Base-by-base conservation (phyloP, 2,329 filamentous ascomycete genomes). In the Apiospora pterosperma region DNA sequence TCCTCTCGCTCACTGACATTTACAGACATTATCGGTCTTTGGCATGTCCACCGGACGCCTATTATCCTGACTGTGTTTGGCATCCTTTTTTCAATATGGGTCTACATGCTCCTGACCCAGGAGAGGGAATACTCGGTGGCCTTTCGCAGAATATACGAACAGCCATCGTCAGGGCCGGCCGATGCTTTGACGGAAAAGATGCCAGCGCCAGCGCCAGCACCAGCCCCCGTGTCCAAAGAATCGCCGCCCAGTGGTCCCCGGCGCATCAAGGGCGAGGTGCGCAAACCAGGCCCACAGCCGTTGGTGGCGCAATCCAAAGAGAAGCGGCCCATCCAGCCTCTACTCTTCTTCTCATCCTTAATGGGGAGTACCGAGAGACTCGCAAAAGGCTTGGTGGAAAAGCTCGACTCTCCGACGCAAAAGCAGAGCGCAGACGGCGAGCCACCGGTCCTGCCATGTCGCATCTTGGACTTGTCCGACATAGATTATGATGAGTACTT, bases 401-500 rank as follows among this genome's bases (percentile, higher is more conserved):
- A 79, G 1, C 75, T 95, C 34, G 80, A 81, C 23, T 66, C 73
- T 69, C 71, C 86, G 19, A 82, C 92, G 21, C 79, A 84, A 8
- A 77, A 80, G 16, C 79, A 91, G 12, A 72, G 76, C 19, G 73
- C 76, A 42, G 60, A 44, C 19, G 73, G 76, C 0, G 73, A 72
- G 4, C 77, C 76, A 34, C 71, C 72, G 6, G 85, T 85, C 68
- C 73, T 84, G 0, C 79, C 85, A 41, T 89, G 92, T 1, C 82
- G 91, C 72, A 77, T 93, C 12, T 82, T 91, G 64, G 93, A 98
- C 72, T 80, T 98, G 31, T 89, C 94, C 2, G 90, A 97, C 67
- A 85, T 96, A 62, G 95, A 98, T 71, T 92, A 95, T 71, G 95
- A 99, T 72, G 93, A 97, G 73, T 97, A 91, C 77, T 98, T 98